These are phyloP conservation scores for Hypoxylon sp. DNA, from an alignment of 2,329 filamentous ascomycete species.

Conservation along the genomic window DNA sequence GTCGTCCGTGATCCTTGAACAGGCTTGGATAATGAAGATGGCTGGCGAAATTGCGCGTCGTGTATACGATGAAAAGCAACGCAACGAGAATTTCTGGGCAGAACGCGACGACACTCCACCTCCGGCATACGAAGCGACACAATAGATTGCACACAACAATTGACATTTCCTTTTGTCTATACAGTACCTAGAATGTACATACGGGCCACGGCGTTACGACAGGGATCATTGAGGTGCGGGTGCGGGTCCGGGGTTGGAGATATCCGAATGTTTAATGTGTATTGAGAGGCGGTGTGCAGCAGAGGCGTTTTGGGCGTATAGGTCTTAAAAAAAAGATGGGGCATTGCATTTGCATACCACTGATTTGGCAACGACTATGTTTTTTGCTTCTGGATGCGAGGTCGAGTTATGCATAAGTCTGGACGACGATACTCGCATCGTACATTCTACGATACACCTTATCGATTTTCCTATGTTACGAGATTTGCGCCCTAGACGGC, in stretches of 20 bases:
- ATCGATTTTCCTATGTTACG: constrained; percentile 34
- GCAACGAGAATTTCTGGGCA: constrained; percentile 67
- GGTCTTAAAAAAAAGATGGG: constrained; percentile 38
- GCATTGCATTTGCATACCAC: constrained; percentile 18
- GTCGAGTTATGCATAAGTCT: constrained; percentile 16
- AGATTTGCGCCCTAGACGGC: constrained; percentile 25
- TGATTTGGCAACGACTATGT: constrained; percentile 6
- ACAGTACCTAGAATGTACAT: constrained; percentile 42
- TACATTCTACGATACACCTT: constrained; percentile 18
- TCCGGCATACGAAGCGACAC: constrained; percentile 72
- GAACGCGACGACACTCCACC: constrained; percentile 72
- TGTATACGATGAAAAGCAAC: constrained; percentile 87
- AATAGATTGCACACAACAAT: constrained; percentile 52
- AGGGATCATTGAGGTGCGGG: constrained; percentile 23
- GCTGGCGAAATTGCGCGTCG: constrained; percentile 90
- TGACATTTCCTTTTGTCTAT: constrained; percentile 40
- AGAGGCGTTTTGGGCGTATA: constrained; percentile 44
- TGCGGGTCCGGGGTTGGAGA: constrained; percentile 34
- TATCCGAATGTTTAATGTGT: constrained; percentile 46
- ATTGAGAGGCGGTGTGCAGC: constrained; percentile 39
- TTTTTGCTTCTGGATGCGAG: constrained; percentile 13
- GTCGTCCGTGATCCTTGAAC: constrained; percentile 77
- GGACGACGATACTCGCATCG: constrained; percentile 7
- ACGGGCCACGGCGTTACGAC: constrained; percentile 44
- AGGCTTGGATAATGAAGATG: constrained; percentile 94